Evolutionary conservation across 805 yeast genomes (phyloP).

Genomic region (Priceomyces haplophilus): DNA sequence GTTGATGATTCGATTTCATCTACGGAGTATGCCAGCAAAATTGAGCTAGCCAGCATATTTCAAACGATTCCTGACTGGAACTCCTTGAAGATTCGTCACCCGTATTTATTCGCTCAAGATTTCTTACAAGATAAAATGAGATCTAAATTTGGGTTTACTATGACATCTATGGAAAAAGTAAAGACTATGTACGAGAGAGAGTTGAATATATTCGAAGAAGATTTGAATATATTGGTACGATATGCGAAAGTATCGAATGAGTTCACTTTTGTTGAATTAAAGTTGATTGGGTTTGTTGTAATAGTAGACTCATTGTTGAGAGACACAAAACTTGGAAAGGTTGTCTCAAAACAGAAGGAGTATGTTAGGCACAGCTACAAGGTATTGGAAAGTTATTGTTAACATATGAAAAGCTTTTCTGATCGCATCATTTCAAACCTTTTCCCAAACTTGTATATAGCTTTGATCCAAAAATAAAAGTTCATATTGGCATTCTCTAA

Average conservation of each 20-base stretch:
- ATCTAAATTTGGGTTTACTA: background rate
- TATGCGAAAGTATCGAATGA: conserved; percentile 7
- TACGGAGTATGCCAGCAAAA: background rate
- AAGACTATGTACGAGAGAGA: conserved; percentile 4
- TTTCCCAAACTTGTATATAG: conserved; percentile 68
- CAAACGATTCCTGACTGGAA: conserved; percentile 25
- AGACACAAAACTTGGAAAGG: conserved; percentile 17
- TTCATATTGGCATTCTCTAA: conserved; percentile 50
- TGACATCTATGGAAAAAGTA: background rate
- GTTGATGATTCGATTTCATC: conserved; percentile 8
- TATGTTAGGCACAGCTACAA: conserved; percentile 8
- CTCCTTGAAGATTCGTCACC: conserved; percentile 24
- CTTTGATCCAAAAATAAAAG: conserved; percentile 60
- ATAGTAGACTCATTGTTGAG: conserved; percentile 16
- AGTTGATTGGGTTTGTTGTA: conserved; percentile 19
- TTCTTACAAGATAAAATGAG: background rate
- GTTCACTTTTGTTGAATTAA: conserved; percentile 11
- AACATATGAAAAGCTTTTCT: background rate
- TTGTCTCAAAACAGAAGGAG: conserved; percentile 6
- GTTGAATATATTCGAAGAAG: conserved; percentile 11
- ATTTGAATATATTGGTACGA: conserved; percentile 12
- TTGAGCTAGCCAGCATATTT: conserved; percentile 15
- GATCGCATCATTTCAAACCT: conserved; percentile 4
- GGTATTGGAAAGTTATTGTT: conserved; percentile 2
- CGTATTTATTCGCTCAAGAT: conserved; percentile 17